Conservation (phyloP, 106 monocot species). For the Acanthochlamys bracteata region DNA sequence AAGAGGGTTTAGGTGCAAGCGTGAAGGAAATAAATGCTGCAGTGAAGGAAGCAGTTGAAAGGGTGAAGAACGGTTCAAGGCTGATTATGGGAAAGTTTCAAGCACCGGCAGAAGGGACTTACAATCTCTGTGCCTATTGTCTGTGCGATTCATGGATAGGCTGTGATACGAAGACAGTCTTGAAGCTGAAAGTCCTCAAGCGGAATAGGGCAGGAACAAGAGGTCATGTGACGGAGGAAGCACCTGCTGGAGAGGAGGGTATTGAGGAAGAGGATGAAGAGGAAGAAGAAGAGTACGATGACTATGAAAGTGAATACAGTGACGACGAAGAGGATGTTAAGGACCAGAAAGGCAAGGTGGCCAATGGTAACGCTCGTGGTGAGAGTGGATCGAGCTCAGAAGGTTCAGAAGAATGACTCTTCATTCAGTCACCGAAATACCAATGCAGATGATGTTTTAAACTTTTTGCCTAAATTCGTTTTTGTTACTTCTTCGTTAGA, state of each 20-base stretch:
- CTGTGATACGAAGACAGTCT: constrained; percentile 59
- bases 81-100: constrained; percentile 94
- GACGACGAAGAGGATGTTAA: constrained; percentile 57
- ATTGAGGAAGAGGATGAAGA: constrained; percentile 69
- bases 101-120: constrained; percentile 69
- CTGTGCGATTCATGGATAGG: constrained; percentile 91
- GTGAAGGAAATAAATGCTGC: constrained; percentile 55
- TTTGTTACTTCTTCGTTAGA: too few species aligned
- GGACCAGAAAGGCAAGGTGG: constrained; percentile 18
- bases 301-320: constrained; percentile 85
- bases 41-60: constrained; percentile 64
- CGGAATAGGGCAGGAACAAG: constrained; percentile 62
- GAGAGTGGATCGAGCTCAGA: constrained; percentile 18
- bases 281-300: constrained; percentile 64
- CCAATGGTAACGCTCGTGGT: constrained; percentile 8
- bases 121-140: constrained; percentile 54
- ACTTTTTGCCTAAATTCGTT: too few species aligned
- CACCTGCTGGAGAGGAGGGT: constrained; percentile 24
- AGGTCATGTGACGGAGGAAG: constrained; percentile 47
- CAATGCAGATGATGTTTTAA: too few species aligned
- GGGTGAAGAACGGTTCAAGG: constrained; percentile 74
- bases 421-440: too few species aligned
- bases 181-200: constrained; percentile 70
- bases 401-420: constrained; percentile 1
- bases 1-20: constrained; percentile 67